These are phyloP conservation scores for Spergularia marina DNA, from an alignment of 148 eudicot species.

Conservation along the genomic window DNA sequence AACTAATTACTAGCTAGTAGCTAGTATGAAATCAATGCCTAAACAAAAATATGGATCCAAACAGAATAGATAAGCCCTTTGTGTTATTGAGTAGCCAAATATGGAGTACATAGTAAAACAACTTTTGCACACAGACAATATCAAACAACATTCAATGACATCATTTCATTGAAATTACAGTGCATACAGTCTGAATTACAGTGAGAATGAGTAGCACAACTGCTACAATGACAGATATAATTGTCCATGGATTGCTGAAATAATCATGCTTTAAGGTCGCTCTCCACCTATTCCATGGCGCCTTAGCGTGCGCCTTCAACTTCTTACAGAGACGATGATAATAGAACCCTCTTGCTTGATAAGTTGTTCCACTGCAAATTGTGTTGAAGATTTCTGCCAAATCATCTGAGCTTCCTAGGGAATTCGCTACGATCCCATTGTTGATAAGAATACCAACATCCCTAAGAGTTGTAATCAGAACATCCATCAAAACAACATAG, in stretches of 20 bases:
- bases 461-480: constrained; percentile 16
- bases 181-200: constrained; percentile 30
- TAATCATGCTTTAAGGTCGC: constrained; percentile 30
- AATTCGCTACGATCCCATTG: constrained; percentile 16
- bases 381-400: constrained; percentile 28
- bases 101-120: no score
- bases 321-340: constrained; percentile 17
- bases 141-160: background rate
- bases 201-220: constrained; percentile 31
- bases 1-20: no score
- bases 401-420: constrained; percentile 22
- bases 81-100: no score
- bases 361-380: constrained; percentile 20
- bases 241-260: constrained; percentile 42
- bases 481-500: constrained; percentile 33
- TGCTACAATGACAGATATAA: constrained; percentile 35
- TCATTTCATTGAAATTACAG: constrained; percentile 5
- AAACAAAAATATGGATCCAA: no score
- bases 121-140: no score
- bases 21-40: no score
- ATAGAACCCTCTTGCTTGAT: constrained; percentile 25
- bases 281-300: constrained; percentile 26
- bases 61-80: no score
- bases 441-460: constrained; percentile 28
- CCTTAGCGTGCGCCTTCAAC: constrained; percentile 27